Evolutionary conservation across 2,329 filamentous ascomycete species (phyloP).

Genomic region (Phialophora chinensis): DNA sequence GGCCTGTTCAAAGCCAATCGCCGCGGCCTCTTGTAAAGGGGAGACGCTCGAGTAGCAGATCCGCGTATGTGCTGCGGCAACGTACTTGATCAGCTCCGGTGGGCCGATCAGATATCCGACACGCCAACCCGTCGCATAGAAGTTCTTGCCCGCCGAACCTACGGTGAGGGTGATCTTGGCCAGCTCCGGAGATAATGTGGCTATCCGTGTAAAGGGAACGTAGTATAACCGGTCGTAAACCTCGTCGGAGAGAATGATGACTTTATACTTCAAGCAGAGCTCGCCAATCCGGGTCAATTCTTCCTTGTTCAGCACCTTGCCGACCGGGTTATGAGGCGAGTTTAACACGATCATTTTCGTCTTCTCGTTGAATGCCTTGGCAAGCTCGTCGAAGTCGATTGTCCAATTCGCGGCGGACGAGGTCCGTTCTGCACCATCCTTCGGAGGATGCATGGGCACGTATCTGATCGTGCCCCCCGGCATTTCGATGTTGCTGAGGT

Average conservation of each 20-base stretch:
- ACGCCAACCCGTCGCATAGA: constrained; percentile 96
- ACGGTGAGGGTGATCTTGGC: constrained; percentile 89
- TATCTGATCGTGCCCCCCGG: constrained; percentile 93
- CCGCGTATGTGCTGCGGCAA: constrained; percentile 88
- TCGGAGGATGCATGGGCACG: constrained; percentile 89
- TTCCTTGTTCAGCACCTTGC: constrained; percentile 86
- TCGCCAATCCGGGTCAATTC: constrained; percentile 86
- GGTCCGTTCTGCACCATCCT: constrained; percentile 76
- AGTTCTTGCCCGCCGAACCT: constrained; percentile 96
- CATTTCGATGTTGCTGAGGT: constrained; percentile 99
- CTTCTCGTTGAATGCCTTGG: constrained; percentile 78
- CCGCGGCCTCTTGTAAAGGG: constrained; percentile 90
- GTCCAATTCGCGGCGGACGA: constrained; percentile 88
- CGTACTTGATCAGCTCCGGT: constrained; percentile 85
- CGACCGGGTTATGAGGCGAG: constrained; percentile 84
- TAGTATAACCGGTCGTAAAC: constrained; percentile 97
- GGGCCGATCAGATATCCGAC: constrained; percentile 95
- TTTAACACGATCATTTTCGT: constrained; percentile 92
- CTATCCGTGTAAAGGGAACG: constrained; percentile 90
- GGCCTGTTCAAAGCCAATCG: constrained; percentile 91
- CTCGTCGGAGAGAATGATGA: constrained; percentile 90
- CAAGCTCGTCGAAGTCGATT: constrained; percentile 81
- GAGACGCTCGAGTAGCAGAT: constrained; percentile 96
- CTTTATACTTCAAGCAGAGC: constrained; percentile 87
- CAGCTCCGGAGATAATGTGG: constrained; percentile 87